phyloP scores from a whole-genome alignment of 495 filamentous ascomycete species.

The Acidomyces sp. region DNA sequence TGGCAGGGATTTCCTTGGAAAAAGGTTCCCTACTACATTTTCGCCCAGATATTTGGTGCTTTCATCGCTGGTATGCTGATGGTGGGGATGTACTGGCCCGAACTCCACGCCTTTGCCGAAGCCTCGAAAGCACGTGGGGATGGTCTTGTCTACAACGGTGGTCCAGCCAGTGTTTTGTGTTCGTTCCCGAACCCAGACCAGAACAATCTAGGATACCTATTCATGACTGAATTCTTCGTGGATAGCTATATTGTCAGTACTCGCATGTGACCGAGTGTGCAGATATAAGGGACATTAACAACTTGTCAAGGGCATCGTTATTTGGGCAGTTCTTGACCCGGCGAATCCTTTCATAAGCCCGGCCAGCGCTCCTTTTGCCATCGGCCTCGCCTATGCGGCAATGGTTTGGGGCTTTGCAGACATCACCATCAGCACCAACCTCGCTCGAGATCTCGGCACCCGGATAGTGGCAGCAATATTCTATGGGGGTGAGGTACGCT shows the following conservation, averaged over 20 bases:
- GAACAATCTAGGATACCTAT: conserved; percentile 37
- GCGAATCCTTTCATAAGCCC: conserved; percentile 42
- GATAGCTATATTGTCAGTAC: conserved; percentile 35
- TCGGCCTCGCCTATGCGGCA: conserved; percentile 37
- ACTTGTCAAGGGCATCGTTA: conserved; percentile 31
- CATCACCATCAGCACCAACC: conserved; percentile 38
- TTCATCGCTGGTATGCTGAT: conserved; percentile 39
- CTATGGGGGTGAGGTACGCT: conserved; percentile 37
- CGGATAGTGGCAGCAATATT: conserved; percentile 45
- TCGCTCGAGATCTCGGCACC: conserved; percentile 39
- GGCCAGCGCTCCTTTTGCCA: conserved; percentile 33
- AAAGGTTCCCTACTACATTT: conserved; percentile 41
- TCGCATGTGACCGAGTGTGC: conserved; percentile 24
- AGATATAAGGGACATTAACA: conserved; percentile 35
- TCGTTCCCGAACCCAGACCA: conserved; percentile 33
- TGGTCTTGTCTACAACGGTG: conserved; percentile 33
- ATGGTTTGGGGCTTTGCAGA: conserved; percentile 21
- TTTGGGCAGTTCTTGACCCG: conserved; percentile 42
- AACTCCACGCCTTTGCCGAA: conserved; percentile 32
- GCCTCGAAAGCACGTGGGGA: conserved; percentile 23
- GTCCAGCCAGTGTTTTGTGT: conserved; percentile 36
- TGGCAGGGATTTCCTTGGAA: conserved; percentile 43
- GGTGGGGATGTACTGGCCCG: conserved; percentile 38
- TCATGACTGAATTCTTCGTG: conserved; percentile 42
- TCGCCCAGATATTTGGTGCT: conserved; percentile 39